Conservation (phyloP, 345 rosid species). For the Citrus glauca region DNA sequence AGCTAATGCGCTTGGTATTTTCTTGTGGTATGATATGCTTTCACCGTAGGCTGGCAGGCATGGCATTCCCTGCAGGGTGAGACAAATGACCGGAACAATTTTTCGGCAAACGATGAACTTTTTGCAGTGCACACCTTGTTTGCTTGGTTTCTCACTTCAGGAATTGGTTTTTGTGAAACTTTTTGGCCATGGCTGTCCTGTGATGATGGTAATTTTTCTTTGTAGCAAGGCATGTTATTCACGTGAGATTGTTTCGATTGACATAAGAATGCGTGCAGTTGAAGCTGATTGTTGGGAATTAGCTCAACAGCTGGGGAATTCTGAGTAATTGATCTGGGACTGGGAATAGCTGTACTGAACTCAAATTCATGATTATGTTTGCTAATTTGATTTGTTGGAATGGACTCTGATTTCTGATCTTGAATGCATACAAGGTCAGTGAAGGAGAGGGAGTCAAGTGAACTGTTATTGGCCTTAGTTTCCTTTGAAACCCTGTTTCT, state of each 20-base stretch:
- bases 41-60: constrained; percentile 21
- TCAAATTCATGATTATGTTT: constrained; percentile 26
- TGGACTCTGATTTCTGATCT: constrained; percentile 26
- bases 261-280: constrained; percentile 10
- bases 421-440: constrained; percentile 37
- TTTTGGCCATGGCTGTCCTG: not conserved
- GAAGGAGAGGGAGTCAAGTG: constrained; percentile 36
- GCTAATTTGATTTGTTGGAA: not conserved
- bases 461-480: constrained; percentile 23
- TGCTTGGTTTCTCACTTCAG: constrained; percentile 22
- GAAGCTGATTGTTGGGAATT: constrained; percentile 15
- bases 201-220: constrained; percentile 2
- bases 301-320: not conserved
- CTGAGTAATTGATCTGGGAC: constrained; percentile 5
- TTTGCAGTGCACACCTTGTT: constrained; percentile 13
- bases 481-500: constrained; percentile 26
- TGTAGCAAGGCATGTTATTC: constrained; percentile 8
- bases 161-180: constrained; percentile 6
- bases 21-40: not conserved
- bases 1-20: constrained; percentile 6
- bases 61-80: constrained; percentile 45
- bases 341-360: constrained; percentile 11
- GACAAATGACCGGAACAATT: constrained; percentile 27
- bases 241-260: constrained; percentile 12
- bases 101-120: constrained; percentile 23